Evolutionary conservation across 257 asterid species (phyloP).

Genomic region (Paulownia fortunei): DNA sequence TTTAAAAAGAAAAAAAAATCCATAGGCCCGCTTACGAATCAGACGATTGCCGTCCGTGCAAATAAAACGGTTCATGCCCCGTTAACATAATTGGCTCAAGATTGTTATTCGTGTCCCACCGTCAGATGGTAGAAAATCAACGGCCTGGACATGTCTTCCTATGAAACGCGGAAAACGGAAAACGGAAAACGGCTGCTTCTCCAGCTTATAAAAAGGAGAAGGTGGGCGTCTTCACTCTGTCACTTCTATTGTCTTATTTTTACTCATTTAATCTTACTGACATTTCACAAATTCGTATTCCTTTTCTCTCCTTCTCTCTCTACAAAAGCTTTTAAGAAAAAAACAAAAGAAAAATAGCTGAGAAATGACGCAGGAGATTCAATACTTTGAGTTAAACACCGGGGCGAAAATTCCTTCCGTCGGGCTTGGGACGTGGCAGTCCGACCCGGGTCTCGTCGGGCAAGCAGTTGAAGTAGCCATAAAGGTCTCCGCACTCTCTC

Average conservation of each 20-base stretch:
- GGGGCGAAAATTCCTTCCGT: constrained; percentile 69
- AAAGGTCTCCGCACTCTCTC: constrained; percentile 41
- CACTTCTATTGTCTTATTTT: not conserved
- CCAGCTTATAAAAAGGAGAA: not conserved
- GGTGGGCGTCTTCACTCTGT: not conserved
- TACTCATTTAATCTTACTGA: not conserved
- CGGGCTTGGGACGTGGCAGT: constrained; percentile 76
- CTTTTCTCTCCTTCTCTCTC: not conserved
- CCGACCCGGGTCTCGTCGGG: constrained; percentile 66
- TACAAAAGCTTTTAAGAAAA: not conserved
- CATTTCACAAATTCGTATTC: not conserved
- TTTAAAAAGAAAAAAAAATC: too few relatives aligned
- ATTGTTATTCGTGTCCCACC: not conserved
- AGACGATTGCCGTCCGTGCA: not conserved
- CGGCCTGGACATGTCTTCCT: not conserved
- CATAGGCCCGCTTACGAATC: too few relatives aligned
- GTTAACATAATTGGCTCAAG: not conserved
- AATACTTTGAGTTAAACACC: constrained; percentile 57
- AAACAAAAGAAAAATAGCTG: not conserved
- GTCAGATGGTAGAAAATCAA: constrained; percentile 5
- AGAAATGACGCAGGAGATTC: constrained; percentile 45
- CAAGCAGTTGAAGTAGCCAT: constrained; percentile 62
- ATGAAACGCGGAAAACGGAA: not conserved
- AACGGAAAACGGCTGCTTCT: not conserved
- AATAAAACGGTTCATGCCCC: not conserved